These are phyloP conservation scores for Gypsophila paniculata DNA, from an alignment of 179 eudicot species.

Conservation along the genomic window DNA sequence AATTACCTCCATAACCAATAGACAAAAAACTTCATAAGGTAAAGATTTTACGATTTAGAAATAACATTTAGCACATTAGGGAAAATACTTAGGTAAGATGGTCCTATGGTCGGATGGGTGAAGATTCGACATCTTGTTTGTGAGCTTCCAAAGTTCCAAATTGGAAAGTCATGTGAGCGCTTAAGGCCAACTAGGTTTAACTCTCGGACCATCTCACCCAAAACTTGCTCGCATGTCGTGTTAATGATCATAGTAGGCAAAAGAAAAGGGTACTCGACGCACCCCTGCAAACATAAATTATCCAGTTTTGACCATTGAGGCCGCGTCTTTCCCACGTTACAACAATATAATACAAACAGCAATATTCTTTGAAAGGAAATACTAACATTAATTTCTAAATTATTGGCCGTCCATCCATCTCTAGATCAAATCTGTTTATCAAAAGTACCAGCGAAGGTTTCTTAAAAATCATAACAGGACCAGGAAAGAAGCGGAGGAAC, in stretches of 20 bases:
- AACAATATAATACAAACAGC: background rate
- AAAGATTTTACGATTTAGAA: background rate
- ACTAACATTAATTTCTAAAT: too few species aligned
- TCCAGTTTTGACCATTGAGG: background rate
- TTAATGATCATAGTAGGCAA: background rate
- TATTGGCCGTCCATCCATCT: background rate
- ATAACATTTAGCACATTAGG: background rate
- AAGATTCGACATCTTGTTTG: background rate
- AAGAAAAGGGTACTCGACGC: background rate
- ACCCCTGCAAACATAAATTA: background rate
- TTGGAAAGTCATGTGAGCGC: background rate
- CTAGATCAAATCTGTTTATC: background rate
- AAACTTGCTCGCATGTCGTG: background rate
- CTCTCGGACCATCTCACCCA: background rate
- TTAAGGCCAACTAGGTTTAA: background rate
- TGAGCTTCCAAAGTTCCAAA: background rate
- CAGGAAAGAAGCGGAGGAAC: background rate
- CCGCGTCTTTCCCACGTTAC: background rate
- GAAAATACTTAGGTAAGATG: background rate
- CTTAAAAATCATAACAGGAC: background rate
- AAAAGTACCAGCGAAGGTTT: background rate
- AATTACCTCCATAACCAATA: background rate
- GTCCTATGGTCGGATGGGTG: background rate
- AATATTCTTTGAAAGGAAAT: background rate
- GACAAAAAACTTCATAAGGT: background rate